phyloP scores from a whole-genome alignment of 2,329 filamentous ascomycete species.

The Fusarium verticillioides region DNA sequence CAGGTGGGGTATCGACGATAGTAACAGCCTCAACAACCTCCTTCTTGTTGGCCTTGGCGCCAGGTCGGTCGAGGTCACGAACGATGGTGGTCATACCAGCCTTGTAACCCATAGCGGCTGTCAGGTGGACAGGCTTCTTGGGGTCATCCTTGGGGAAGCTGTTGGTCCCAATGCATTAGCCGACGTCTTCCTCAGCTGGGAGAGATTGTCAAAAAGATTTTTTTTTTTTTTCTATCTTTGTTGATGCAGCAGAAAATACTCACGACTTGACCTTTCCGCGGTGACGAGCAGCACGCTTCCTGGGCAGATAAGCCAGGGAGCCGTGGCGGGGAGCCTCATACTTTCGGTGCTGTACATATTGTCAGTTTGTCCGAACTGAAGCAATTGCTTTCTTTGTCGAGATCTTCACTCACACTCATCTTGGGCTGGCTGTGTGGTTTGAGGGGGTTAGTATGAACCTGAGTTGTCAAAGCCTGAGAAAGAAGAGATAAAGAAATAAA shows the following conservation, averaged over 20 bases:
- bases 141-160: constrained; percentile 99
- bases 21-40: constrained; percentile 90
- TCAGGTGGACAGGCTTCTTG: constrained; percentile 99
- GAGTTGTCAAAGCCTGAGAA: constrained; percentile 50
- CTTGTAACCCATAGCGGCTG: constrained; percentile 99
- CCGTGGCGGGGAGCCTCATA: constrained; percentile 93
- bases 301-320: constrained; percentile 86
- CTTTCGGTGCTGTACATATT: constrained; percentile 62
- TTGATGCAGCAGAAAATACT: constrained; percentile 53
- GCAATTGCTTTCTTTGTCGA: constrained; percentile 37
- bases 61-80: constrained; percentile 97
- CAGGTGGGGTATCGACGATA: constrained; percentile 92
- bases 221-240: background rate
- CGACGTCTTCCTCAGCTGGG: constrained; percentile 7
- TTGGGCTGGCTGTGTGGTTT: constrained; percentile 53
- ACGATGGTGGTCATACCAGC: constrained; percentile 99
- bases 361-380: constrained; percentile 42
- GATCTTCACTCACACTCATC: constrained; percentile 53
- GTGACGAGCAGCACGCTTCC: constrained; percentile 94
- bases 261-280: constrained; percentile 99
- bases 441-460: constrained; percentile 51
- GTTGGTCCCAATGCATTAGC: constrained; percentile 48
- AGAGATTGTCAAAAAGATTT: background rate
- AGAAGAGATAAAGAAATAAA: constrained; percentile 48
- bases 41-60: constrained; percentile 99